Evolutionary conservation across 2,329 filamentous ascomycete species (phyloP), one percentile per base, ranked within the genome.

Genomic region (Cladosporium austrohemisphaericum): DNA sequence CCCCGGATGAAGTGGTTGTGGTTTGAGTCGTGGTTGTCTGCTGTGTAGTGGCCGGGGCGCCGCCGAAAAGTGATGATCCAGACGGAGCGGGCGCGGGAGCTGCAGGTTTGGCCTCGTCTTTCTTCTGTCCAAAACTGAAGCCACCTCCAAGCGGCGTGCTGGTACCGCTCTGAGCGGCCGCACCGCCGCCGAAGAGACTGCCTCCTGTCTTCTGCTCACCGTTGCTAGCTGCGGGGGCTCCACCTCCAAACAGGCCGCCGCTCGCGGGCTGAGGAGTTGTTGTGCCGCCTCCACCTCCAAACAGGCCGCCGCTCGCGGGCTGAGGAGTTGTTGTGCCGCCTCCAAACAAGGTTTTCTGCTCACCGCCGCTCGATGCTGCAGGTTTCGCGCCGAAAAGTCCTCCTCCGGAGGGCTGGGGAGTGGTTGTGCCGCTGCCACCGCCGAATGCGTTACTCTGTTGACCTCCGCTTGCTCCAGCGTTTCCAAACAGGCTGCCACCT

Each of bases 401-500:
- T 16, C 50, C 50, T 8, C 45, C 38, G 13, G 36, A 43, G 19
- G 38, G 23, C 5, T 40, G 20, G 13, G 28, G 36, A 3, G 46
- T 31, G 37, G 41, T 32, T 18, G 46, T 46, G n/a, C 46, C 19
- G 32, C 33, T 32, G 19, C 23, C 28, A 23, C 47, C 38, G 9
- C 47, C 40, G 36, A 45, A 45, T 7, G 26, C 10, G 23, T 20
- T 37, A 29, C n/a, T 33, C 26, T 41, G 33, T 32, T 41, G 29
- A 13, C 36, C 20, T 22, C 28, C 26, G 13, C 50, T 38, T 11
- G 29, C 33, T 2, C 46, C 46, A n/a, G 37, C 41, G 58, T 67
- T 70, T 48, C 72, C 71, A 60, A 74, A 74, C 28, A 73, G 61
- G 41, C 63, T 58, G 50, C 65, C 64, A 31, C 61, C 60, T 18